These are phyloP conservation scores for Galeopsis tetrahit DNA, from an alignment of 257 asterid species.

Conservation along the genomic window DNA sequence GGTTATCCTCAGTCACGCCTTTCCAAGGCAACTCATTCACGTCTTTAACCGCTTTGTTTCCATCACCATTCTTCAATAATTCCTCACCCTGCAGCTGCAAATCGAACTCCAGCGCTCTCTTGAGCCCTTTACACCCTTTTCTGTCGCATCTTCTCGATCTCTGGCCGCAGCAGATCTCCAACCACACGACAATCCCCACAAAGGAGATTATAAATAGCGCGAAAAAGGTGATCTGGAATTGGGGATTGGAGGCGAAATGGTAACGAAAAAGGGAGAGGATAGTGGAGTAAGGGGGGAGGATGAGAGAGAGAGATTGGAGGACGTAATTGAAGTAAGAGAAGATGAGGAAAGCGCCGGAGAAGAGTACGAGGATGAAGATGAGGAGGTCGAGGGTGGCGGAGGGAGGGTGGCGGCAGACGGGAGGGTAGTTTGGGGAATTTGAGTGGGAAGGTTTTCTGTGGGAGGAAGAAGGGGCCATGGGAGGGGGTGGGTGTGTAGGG, in stretches of 20 bases:
- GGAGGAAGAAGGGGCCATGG: slow-evolving; percentile 41
- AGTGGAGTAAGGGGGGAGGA: slow-evolving; percentile 47
- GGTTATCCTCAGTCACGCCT: slow-evolving; percentile 71
- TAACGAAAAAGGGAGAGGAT: slow-evolving; percentile 22
- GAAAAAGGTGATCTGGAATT: slow-evolving; percentile 45
- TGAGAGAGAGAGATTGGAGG: slow-evolving; percentile 61
- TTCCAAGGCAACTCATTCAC: slow-evolving; percentile 91
- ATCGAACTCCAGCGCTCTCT: slow-evolving; percentile 77
- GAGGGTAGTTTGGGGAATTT: slow-evolving; percentile 42
- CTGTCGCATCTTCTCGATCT: slow-evolving; percentile 70
- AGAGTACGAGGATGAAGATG: slow-evolving; percentile 67
- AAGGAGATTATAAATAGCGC: slow-evolving; percentile 46
- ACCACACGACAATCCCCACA: slow-evolving; percentile 25
- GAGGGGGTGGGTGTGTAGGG: not conserved
- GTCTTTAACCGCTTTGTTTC: slow-evolving; percentile 56
- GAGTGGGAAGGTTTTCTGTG: slow-evolving; percentile 27
- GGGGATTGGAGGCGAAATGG: slow-evolving; percentile 36
- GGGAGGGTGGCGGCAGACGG: slow-evolving; percentile 69
- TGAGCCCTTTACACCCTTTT: slow-evolving; percentile 67
- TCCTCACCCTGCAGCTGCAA: slow-evolving; percentile 70
- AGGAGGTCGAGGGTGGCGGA: slow-evolving; percentile 79
- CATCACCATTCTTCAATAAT: too few species aligned
- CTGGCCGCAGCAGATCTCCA: slow-evolving; percentile 52
- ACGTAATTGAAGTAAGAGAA: slow-evolving; percentile 70
- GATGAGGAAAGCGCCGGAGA: slow-evolving; percentile 67